phyloP scores from a whole-genome alignment of 1,284 basidiomycete genomes.

The Ganoderma lingzhi region DNA sequence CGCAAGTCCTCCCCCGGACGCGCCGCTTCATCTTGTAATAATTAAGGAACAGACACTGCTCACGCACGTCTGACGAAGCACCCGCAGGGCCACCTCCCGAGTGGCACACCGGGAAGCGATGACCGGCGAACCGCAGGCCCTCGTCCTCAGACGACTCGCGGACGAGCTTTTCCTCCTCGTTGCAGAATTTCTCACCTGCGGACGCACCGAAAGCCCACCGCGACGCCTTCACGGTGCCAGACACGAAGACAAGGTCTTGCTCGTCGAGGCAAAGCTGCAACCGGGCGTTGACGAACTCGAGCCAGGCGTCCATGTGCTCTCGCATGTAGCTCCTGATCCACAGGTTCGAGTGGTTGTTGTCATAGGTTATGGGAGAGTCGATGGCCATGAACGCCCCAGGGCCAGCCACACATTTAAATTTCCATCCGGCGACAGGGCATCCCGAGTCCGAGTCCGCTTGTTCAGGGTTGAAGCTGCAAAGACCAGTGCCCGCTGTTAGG shows the following conservation, averaged over 20 bases:
- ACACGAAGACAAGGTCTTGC: constrained; percentile 29
- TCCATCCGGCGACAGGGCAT: too few relatives aligned
- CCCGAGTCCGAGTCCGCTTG: too few relatives aligned
- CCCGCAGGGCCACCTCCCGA: neutral
- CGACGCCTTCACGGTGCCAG: constrained; percentile 9
- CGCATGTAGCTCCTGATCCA: constrained; percentile 16
- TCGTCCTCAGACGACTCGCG: neutral
- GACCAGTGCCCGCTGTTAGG: too few relatives aligned
- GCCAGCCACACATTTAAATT: too few relatives aligned
- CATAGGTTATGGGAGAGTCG: too few relatives aligned
- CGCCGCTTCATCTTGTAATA: constrained; percentile 16
- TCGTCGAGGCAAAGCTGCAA: constrained; percentile 12
- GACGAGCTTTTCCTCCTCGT: neutral
- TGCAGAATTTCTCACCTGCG: too few relatives aligned
- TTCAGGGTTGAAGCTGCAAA: too few relatives aligned
- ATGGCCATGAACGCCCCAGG: too few relatives aligned
- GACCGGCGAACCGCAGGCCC: neutral
- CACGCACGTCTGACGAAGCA: neutral
- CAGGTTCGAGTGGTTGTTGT: too few relatives aligned
- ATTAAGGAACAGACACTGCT: constrained; percentile 17
- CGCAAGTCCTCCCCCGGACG: constrained; percentile 7
- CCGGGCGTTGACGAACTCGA: constrained; percentile 6
- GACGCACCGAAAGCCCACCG: too few relatives aligned
- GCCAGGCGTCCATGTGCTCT: constrained; percentile 11
- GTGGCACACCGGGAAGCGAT: too few relatives aligned